A percentile compares a stretch with the other conserved stretches of the same genome.
Conservation (phyloP, 2,329 filamentous ascomycete genomes). For the Trichoderma gracile region DNA sequence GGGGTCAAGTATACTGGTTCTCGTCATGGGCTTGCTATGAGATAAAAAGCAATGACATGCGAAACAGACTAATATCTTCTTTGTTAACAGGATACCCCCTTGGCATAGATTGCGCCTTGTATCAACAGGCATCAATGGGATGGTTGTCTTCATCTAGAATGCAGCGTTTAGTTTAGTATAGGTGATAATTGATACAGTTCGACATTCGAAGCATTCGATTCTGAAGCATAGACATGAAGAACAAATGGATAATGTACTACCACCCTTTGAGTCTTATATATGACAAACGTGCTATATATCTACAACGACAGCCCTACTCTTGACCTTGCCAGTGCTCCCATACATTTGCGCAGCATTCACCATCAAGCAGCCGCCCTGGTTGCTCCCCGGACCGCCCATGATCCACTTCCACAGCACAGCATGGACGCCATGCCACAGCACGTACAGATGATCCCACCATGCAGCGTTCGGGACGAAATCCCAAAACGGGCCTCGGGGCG, state of each 20-base stretch:
- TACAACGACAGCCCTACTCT: conserved; percentile 43
- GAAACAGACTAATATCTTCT: background rate
- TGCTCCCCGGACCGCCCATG: conserved; percentile 54
- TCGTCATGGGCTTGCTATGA: background rate
- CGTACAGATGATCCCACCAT: conserved; percentile 49
- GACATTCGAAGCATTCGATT: background rate
- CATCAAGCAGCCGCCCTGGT: conserved; percentile 50
- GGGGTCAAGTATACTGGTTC: background rate
- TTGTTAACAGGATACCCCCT: conserved; percentile 15
- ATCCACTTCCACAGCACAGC: conserved; percentile 58
- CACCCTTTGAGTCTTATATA: background rate
- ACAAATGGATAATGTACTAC: background rate
- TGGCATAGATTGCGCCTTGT: conserved; percentile 1
- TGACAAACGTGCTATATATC: conserved; percentile 32
- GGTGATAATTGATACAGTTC: background rate
- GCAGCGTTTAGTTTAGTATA: background rate
- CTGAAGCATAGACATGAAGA: too few relatives aligned
- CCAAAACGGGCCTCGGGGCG: conserved; percentile 45
- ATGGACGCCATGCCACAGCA: conserved; percentile 49
- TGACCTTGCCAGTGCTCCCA: conserved; percentile 52
- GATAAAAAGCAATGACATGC: background rate
- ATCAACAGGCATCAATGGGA: background rate
- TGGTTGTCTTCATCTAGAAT: background rate
- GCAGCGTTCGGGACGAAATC: conserved; percentile 49
- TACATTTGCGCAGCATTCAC: conserved; percentile 60